These are phyloP conservation scores for Candida pseudoviswanathii DNA, from an alignment of 1,139 yeast species.

Conservation along the genomic window DNA sequence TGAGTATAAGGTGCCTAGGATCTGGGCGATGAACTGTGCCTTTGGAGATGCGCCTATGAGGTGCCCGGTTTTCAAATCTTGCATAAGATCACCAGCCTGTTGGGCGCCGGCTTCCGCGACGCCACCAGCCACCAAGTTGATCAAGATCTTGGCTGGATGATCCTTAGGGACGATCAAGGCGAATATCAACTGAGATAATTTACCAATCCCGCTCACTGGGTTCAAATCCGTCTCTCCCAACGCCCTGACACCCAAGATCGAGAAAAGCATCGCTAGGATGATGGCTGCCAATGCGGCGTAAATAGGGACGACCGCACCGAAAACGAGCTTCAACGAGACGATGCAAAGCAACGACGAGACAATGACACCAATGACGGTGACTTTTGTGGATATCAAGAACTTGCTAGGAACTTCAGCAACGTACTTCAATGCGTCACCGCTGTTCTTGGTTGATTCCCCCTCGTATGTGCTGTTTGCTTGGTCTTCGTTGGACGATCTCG, in stretches of 20 bases:
- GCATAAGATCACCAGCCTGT: constrained; percentile 98
- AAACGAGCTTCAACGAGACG: constrained; percentile 61
- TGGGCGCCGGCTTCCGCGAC: constrained; percentile 99
- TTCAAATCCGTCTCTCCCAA: constrained; percentile 95
- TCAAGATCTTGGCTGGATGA: constrained; percentile 79
- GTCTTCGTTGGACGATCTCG: constrained; percentile 22
- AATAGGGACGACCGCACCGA: constrained; percentile 70
- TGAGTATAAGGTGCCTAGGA: constrained; percentile 85
- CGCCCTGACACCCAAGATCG: constrained; percentile 88
- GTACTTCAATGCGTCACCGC: constrained; percentile 9
- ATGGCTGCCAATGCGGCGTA: constrained; percentile 72
- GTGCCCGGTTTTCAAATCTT: constrained; percentile 94
- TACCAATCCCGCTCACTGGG: constrained; percentile 97
- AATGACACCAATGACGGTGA: constrained; percentile 62
- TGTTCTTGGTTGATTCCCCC: constrained; percentile 7
- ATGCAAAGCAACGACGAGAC: constrained; percentile 70
- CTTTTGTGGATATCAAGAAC: constrained; percentile 52
- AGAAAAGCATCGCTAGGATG: constrained; percentile 71
- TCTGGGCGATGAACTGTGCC: constrained; percentile 89
- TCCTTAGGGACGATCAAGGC: constrained; percentile 76
- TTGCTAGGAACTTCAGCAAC: constrained; percentile 22
- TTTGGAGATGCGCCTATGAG: constrained; percentile 87
- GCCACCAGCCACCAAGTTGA: constrained; percentile 92
- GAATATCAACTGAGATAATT: constrained; percentile 84
- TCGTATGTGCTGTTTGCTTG: constrained; percentile 15